Base-by-base conservation (phyloP, 179 eudicot species). In the Patellifolia procumbens region DNA sequence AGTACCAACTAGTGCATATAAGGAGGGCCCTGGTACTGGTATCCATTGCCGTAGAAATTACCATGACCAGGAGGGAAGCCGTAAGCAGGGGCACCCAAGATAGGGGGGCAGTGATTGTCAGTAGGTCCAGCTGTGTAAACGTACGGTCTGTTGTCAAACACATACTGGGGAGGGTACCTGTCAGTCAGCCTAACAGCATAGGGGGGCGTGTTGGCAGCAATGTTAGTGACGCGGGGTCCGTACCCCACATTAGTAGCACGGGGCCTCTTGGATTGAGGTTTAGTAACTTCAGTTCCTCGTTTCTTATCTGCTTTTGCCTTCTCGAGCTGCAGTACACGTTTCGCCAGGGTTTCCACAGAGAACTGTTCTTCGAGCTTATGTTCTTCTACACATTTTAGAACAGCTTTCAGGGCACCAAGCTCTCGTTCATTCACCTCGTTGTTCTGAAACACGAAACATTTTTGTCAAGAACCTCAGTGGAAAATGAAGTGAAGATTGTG, bases 251-350 rank as follows among this genome's bases (percentile, higher is more conserved):
- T 91, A 76, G 84, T 91, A 60, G 99, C 96, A 45, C 97, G 94
- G 56, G 99, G 97, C 77, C 98, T 84, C 83, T 93, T 93, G 80
- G 97, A 76, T 78, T 93, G 98, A 72, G 99, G 98, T 80, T 96
- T 96, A 13, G 89, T 78, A 73, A 88, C 91, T 85, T 96, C 99
- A 29, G 88, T 89, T 56, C 86, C 99, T 73, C 91, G 87, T 81
- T 95, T 95, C 85, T 88, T 93, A 74, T 93, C 99, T 17, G 97
- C 99, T 87, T 96, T 96, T 7, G 87, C 97, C 85, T 96, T 96
- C 91, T 93, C 98, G 8, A 93, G 91, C 84, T 88, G 90, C 48
- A 77, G 76, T 20, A 91, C 86, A 46, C 88, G 90, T 81, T 93
- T 96, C 52, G 87, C 88, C 39, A 93, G 88, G 29, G 97, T 85